Base-by-base conservation (phyloP, 2,329 filamentous ascomycete genomes). In the Metarhizium rileyi region DNA sequence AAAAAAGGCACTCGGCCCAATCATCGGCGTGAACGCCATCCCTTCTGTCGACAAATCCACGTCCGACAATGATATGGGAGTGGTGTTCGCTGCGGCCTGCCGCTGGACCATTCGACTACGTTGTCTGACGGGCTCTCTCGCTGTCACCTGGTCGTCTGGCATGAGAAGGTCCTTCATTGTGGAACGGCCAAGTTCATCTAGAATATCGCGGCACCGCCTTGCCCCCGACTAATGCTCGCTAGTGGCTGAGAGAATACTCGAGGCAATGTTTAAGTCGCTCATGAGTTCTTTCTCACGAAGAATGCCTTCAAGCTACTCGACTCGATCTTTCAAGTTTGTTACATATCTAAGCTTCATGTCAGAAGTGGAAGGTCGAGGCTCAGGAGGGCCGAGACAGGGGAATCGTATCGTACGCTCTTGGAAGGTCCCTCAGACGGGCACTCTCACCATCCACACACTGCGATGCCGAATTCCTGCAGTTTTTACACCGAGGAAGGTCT, bases 191-290 rank as follows among this genome's bases (percentile, higher is more conserved):
- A 72, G 53, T 3, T 69, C 68, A 33, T 74, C 68, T 0, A 74
- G 43, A 2, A 72, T 67, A n/a, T 72, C 68, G 3, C 72, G 65
- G 43, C 69, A 69, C 12, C 68, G 63, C 50, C 72, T 74, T 0
- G 73, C 75, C 4, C 74, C 74, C 0, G 67, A 63, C 74, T 75
- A 78, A 50, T 77, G 70, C 50, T 77, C 75, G 1, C 71, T 75
- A 3, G 69, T 70, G 2, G 74, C 74, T 35, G 74, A 74, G 2
- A 78, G 59, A 1, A 77, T 66, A 14, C 72, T 74, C 10, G 73
- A 59, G 0, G 70, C 63, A 1, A 67, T 64, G 22, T 66, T 66
- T 10, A 75, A 56, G 23, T 73, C 69, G 1, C 61, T 61, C 51
- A 70, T 67, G 3, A 77, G 57, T 1, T 63, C 60, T 46, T 63